Evolutionary conservation across 2,329 filamentous ascomycete genomes (phyloP), one percentile per base, ranked within the genome.

Genomic region (Teratosphaeria nubilosa): DNA sequence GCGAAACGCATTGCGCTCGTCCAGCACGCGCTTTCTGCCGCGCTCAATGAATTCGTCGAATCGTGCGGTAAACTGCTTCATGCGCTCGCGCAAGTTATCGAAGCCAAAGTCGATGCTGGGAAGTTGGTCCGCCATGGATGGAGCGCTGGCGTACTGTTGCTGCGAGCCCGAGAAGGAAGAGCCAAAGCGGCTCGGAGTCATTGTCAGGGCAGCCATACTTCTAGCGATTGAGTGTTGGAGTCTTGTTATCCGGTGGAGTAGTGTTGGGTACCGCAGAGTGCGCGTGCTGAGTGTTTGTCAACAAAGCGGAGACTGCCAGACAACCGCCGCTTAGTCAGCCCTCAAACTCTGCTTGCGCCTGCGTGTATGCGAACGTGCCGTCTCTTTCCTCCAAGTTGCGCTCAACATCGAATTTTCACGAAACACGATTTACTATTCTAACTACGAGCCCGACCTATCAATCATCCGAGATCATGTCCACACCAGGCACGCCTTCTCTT

Each of bases 1-100:
- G 63, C 88, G 88, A 70, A 96, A 99, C 61, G 95, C 87, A 69
- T 96, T 97, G 69, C 91, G 85, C 77, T 97, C 91, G 68, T 96
- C 91, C 7, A 97, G 74, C 0, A 97, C 90, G 56, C 89, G 84
- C 74, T 95, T 95, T 54, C 92, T 83, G 0, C 91, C 91, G 63
- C 89, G 86, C 69, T 96, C 92, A 63, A 99, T 96, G 67, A 96
- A 97, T 0, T 86, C 85, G 71, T 99, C 94, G 67, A 99, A 99
- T 66, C 85, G 87, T 9, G 84, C 82, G 0, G 88, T 96, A 72
- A 99, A 99, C 63, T 88, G 90, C 56, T 86, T 82, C 94, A 99
- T 97, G 75, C 91, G 88, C 69, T 92, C 90, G 75, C 92, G 91
- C 70, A 99, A 76, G 66, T 96, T 90, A 67, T 97, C 91, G 73